phyloP scores from a whole-genome alignment of 169 alveolate genomes.

The Plasmodium falciparum region DNA sequence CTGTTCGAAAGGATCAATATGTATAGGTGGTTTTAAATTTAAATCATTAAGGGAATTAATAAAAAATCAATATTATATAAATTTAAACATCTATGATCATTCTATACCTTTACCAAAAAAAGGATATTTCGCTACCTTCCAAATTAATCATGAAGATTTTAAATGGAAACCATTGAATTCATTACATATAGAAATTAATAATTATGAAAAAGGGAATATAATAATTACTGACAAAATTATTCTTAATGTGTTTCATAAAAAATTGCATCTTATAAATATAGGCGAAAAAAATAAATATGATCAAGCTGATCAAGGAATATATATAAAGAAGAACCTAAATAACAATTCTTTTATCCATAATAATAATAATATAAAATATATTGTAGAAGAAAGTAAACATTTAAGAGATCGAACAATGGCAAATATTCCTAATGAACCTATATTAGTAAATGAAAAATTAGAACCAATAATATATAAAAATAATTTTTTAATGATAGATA shows the following conservation, averaged over 20 bases:
- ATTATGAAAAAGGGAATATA: slow-evolving; percentile 35
- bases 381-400: background rate
- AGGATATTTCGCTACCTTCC: slow-evolving; percentile 72
- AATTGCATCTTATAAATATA: slow-evolving; percentile 9
- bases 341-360: background rate
- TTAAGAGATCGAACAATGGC: background rate
- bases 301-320: background rate
- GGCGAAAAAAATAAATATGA: slow-evolving; percentile 3
- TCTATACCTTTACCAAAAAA: slow-evolving; percentile 69
- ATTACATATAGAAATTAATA: slow-evolving; percentile 44
- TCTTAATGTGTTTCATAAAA: slow-evolving; percentile 9
- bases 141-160: slow-evolving; percentile 63
- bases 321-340: background rate
- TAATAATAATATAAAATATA: background rate
- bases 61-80: slow-evolving; percentile 60
- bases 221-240: slow-evolving; percentile 17
- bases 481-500: slow-evolving; percentile 33
- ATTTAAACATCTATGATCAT: slow-evolving; percentile 69
- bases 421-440: background rate
- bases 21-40: slow-evolving; percentile 84
- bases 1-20: slow-evolving; percentile 83
- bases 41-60: slow-evolving; percentile 77
- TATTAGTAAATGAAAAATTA: slow-evolving; percentile 42
- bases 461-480: slow-evolving; percentile 62
- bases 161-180: slow-evolving; percentile 56